phyloP scores from a whole-genome alignment of 345 rosid species.

The Populus tremula region DNA sequence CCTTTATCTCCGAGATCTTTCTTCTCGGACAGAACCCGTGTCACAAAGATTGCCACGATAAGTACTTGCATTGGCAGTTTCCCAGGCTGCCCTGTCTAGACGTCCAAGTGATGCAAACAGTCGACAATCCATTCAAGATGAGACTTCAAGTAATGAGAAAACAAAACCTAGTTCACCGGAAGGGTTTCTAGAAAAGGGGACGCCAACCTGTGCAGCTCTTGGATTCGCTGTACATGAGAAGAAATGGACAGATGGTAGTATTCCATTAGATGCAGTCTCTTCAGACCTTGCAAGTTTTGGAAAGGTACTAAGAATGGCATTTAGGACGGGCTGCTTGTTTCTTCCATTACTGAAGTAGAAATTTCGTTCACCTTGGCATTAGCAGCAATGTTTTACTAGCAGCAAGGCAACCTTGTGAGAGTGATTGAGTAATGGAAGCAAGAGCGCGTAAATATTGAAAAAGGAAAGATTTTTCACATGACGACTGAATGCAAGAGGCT shows the following conservation, averaged over 20 bases:
- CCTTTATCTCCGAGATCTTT: constrained; percentile 82
- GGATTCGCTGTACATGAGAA: constrained; percentile 71
- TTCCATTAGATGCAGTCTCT: constrained; percentile 54
- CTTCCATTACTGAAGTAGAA: background rate
- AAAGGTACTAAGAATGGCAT: constrained; percentile 42
- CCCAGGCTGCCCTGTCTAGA: constrained; percentile 88
- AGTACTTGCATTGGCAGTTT: constrained; percentile 28
- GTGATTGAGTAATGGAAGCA: background rate
- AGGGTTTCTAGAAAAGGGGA: constrained; percentile 31
- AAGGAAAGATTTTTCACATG: background rate
- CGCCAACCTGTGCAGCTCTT: constrained; percentile 31
- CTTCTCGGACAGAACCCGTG: constrained; percentile 84
- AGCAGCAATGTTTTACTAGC: background rate
- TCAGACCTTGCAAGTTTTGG: constrained; percentile 61
- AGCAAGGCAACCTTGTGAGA: background rate
- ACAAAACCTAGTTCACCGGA: constrained; percentile 49
- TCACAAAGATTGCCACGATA: constrained; percentile 72
- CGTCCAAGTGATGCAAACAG: constrained; percentile 71
- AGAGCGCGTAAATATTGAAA: background rate
- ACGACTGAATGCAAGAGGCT: constrained; percentile 60
- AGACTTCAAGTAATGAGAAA: constrained; percentile 43
- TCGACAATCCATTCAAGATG: constrained; percentile 40
- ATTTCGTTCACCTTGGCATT: background rate
- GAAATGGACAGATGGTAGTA: constrained; percentile 95
- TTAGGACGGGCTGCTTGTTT: background rate